Base-by-base conservation (phyloP, 1,284 basidiomycete genomes). In the Cerrena zonata region DNA sequence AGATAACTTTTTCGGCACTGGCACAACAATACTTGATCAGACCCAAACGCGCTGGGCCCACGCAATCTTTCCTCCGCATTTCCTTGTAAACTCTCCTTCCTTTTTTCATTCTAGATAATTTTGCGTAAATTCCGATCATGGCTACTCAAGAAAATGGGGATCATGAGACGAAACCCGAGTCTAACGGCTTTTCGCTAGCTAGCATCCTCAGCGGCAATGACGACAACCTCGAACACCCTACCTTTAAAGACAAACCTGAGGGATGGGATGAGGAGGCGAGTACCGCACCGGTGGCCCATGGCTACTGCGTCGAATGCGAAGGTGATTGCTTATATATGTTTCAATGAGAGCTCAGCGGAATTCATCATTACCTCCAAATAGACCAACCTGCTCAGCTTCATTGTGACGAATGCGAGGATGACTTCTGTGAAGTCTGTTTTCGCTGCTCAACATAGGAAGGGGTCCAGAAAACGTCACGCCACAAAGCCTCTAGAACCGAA, bases 381-480 rank as follows among this genome's bases (percentile, higher is more conserved):
- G 88, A 91, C 70, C 89, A 91, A 67, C 87, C 89, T 50, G 84
- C 86, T 5, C 79, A 88, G 60, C 60, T 90, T 15, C 66, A 72
- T 45, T 91, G 89, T 58, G 80, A 84, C 61, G 73, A 76, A 10
- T 91, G 89, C 61, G 67, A 59, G 5, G 88, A 91, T 63, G 67
- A 74, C 30, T 91, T 82, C 60, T 91, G 89, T 55, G 84, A 89
- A 63, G 88, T 91, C 21, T 91, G 89, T 69, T 91, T 86, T 64
- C n/a, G 77, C 84, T 11, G 78, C 87, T 0, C 86, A 87, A 61
- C 89, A 91, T 65, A 73, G 88, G 45, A 91, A 90, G 59, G 89
- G 89, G 15, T 74, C 80, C 3, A 75, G 89, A 44, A 89, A 84
- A 65, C 64, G 65, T 40, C 89, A 91, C 64, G 66, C 67, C 3